Percentiles rank a stretch among this genome's conserved stretches.
These are phyloP conservation scores for Ophiognomonia clavigignenti-juglandacearum DNA, from an alignment of 2,329 filamentous ascomycete species.

Conservation along the genomic window DNA sequence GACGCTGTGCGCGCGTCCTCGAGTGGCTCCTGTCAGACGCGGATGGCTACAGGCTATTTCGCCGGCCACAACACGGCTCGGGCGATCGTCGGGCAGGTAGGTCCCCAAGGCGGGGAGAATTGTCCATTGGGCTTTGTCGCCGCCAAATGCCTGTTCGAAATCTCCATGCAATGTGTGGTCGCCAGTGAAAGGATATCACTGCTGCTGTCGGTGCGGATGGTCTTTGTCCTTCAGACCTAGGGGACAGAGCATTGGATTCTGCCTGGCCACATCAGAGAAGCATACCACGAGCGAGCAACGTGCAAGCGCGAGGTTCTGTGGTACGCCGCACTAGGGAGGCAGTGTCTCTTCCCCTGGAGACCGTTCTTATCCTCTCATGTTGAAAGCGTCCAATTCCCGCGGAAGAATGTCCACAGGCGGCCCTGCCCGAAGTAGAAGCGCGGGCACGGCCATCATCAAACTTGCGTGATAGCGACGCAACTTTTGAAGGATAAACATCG, in stretches of 20 bases:
- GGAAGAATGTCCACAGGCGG: not conserved
- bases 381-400: not conserved
- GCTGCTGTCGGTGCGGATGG: not conserved
- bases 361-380: not conserved
- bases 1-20: not conserved
- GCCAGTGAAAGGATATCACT: not conserved
- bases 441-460: not conserved
- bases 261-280: no score
- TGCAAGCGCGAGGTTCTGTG: no score
- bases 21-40: conserved; percentile 1
- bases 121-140: no score
- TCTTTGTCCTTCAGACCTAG: no score
- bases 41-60: not conserved
- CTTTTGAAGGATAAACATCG: no score
- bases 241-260: no score
- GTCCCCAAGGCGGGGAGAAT: no score
- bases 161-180: not conserved
- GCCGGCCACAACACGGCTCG: not conserved
- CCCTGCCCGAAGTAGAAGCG: conserved; percentile 3
- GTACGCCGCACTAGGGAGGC: no score
- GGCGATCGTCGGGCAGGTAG: not conserved
- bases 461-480: no score
- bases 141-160: not conserved
- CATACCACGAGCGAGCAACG: no score
- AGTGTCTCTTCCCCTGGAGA: not conserved